phyloP scores from a whole-genome alignment of 495 filamentous ascomycete species.

The Jackrogersella minutella region DNA sequence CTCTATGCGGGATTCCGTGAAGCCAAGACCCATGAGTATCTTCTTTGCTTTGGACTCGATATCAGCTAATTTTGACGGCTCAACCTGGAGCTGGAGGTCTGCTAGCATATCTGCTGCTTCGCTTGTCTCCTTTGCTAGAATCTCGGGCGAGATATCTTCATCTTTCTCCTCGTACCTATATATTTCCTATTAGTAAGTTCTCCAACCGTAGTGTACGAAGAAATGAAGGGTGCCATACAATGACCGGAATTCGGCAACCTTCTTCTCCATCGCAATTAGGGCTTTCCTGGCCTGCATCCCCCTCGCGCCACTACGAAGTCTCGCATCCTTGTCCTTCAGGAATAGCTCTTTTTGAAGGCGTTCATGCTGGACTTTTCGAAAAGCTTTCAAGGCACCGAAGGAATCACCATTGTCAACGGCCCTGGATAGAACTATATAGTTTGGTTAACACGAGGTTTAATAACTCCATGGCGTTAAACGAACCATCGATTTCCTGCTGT shows the following conservation, averaged over 20 bases:
- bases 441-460: conserved; percentile 52
- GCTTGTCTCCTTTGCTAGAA: conserved; percentile 66
- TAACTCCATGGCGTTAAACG: conserved; percentile 24
- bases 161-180: conserved; percentile 64
- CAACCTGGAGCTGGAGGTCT: conserved; percentile 66
- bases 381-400: conserved; percentile 63
- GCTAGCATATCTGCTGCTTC: conserved; percentile 68
- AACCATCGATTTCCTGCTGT: conserved; percentile 65
- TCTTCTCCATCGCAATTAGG: conserved; percentile 69
- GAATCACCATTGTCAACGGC: conserved; percentile 56
- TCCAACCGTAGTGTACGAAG: too few species aligned
- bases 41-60: conserved; percentile 67
- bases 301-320: conserved; percentile 72
- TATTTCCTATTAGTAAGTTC: not conserved
- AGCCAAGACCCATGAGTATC: conserved; percentile 75
- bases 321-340: conserved; percentile 74
- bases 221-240: conserved; percentile 49
- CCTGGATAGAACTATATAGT: conserved; percentile 52
- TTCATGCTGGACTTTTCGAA: conserved; percentile 67
- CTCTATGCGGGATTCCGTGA: conserved; percentile 65
- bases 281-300: conserved; percentile 77
- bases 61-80: conserved; percentile 60
- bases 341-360: conserved; percentile 68
- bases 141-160: conserved; percentile 61
- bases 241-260: conserved; percentile 61